Evolutionary conservation across 345 rosid genomes (phyloP).

Genomic region (Rhodomyrtus tomentosa): DNA sequence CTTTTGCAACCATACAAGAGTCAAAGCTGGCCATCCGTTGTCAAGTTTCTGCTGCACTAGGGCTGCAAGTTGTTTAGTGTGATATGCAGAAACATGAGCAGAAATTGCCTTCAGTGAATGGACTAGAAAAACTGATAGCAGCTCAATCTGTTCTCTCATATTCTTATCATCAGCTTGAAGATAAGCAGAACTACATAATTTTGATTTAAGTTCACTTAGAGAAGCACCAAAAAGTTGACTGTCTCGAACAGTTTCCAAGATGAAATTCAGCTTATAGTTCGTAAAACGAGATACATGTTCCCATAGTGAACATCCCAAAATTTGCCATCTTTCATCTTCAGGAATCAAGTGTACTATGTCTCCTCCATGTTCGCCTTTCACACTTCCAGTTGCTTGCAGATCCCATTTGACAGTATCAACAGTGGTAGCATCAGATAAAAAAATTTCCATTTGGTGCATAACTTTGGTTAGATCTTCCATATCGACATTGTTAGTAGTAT

Average conservation of each 20-base stretch:
- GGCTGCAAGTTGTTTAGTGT: slow-evolving; percentile 42
- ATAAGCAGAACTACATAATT: slow-evolving; percentile 9
- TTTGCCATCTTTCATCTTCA: slow-evolving; percentile 67
- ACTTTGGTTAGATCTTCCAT: slow-evolving; percentile 35
- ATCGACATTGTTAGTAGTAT: slow-evolving; percentile 57
- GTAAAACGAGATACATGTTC: slow-evolving; percentile 51
- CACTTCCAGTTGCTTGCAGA: slow-evolving; percentile 5
- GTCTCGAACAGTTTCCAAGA: slow-evolving; percentile 26
- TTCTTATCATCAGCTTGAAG: slow-evolving; percentile 23
- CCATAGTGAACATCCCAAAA: slow-evolving; percentile 65
- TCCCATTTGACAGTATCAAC: slow-evolving; percentile 8
- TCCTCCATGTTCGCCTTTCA: slow-evolving; percentile 18
- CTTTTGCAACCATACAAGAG: slow-evolving; percentile 53
- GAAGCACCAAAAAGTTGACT: slow-evolving; percentile 17
- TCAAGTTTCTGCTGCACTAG: slow-evolving; percentile 42
- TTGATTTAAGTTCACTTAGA: slow-evolving; percentile 14
- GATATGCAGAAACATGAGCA: slow-evolving; percentile 55
- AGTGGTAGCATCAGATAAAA: slow-evolving; percentile 10
- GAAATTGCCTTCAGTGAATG: slow-evolving; percentile 31
- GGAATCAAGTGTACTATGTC: slow-evolving; percentile 29
- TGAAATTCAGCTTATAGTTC: slow-evolving; percentile 40
- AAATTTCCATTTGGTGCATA: slow-evolving; percentile 17
- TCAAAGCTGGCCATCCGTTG: slow-evolving; percentile 34
- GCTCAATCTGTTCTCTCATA: slow-evolving; percentile 24
- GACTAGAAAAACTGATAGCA: slow-evolving; percentile 25